Evolutionary conservation across 805 yeast genomes (phyloP), one percentile per base, ranked within the genome.

Genomic region (Limtongia smithiae): DNA sequence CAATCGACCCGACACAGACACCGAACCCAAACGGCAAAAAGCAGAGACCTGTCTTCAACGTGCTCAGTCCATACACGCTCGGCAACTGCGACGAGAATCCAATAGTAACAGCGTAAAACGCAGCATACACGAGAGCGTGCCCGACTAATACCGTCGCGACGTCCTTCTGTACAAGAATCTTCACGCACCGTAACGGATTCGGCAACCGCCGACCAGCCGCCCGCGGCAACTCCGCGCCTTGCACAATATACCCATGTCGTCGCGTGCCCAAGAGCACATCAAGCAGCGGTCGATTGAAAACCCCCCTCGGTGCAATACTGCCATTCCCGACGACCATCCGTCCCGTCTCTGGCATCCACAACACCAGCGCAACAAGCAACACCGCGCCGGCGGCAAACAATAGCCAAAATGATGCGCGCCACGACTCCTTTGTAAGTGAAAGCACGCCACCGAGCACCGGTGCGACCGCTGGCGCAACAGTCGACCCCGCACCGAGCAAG

Each of bases 361-460:
- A 72, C 7, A 79, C 55, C 32, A 87, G 68, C 41, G 77, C 53
- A 0, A 78, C 18, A 22, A 75, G 69, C 44, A 75, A 75, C 12
- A 73, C 65, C 1, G 82, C 86, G 0, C 86, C 77, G 39, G 83
- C 65, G 20, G 83, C 82, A 18, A 82, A 85, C 68, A 85, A 69
- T 46, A 85, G 80, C 94, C 95, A 88, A 62, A 84, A 91, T 3
- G 95, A 84, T 2, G 91, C 87, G 62, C 95, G 73, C 95, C 96
- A 88, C 8, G 87, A 77, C 62, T 80, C 85, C 22, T 77, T 66
- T 1, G 80, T 66, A 17, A 73, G 68, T 0, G 94, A 86, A 12
- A 88, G 64, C 0, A 85, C 85, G 81, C 89, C 84, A 9, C 74
- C 73, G 36, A 75, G 70, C 6, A 85, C 77, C 18, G 88, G 76